These are phyloP conservation scores for Talaromyces wortmannii DNA, from an alignment of 495 filamentous ascomycete genomes.

Conservation along the genomic window DNA sequence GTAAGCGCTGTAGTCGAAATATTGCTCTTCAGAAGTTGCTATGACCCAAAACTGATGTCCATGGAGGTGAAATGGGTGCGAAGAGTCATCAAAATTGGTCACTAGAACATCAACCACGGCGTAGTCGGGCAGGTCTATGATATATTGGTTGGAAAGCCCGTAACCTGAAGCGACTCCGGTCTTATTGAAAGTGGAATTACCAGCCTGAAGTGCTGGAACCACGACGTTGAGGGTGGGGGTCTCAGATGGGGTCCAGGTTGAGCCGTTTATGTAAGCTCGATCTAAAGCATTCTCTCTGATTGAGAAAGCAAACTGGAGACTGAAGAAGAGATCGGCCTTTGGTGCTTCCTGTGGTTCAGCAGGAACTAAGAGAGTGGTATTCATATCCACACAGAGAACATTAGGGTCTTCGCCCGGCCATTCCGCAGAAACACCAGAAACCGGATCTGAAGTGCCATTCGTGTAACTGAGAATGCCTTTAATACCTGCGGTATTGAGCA, in stretches of 20 bases:
- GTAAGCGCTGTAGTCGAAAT: neutral
- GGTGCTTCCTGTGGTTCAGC: neutral
- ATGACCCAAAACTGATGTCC: conserved; percentile 60
- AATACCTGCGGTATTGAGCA: conserved; percentile 19
- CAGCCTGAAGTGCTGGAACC: conserved; percentile 48
- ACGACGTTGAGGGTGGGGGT: conserved; percentile 76
- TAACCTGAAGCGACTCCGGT: conserved; percentile 46
- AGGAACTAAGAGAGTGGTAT: neutral
- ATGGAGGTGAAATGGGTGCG: conserved; percentile 84
- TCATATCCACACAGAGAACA: conserved; percentile 1
- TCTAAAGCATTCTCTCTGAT: conserved; percentile 14
- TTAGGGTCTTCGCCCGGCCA: neutral
- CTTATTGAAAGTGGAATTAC: conserved; percentile 40
- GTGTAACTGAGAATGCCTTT: conserved; percentile 36
- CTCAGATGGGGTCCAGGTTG: conserved; percentile 64
- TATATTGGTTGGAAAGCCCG: conserved; percentile 62
- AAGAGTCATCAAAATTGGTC: conserved; percentile 68
- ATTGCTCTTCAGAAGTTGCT: neutral
- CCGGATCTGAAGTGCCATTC: neutral
- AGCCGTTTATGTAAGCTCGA: conserved; percentile 68
- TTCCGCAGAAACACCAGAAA: neutral
- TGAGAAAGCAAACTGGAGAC: neutral
- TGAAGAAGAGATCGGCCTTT: conserved; percentile 1
- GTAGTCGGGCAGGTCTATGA: conserved; percentile 58
- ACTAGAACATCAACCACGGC: conserved; percentile 65